phyloP scores from a whole-genome alignment of 192 early-diverging fungal species.

The Obelidium mucronatum region DNA sequence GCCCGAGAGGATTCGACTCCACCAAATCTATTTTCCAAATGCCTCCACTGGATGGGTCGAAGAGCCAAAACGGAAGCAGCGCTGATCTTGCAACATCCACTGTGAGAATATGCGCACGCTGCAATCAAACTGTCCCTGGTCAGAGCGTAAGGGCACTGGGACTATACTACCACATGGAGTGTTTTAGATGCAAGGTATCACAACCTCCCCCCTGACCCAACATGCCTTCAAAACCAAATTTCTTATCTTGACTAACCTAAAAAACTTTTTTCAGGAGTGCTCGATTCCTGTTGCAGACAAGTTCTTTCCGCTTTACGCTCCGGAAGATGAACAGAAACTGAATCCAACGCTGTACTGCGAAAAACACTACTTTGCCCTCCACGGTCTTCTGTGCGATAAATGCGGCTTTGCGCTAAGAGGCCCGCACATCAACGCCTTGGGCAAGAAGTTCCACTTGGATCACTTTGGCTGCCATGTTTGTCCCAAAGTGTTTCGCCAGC shows the following conservation, averaged over 20 bases:
- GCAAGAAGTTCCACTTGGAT: slow-evolving; percentile 92
- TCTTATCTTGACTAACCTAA: too few species aligned
- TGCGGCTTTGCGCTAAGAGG: slow-evolving; percentile 90
- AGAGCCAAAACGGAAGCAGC: too few species aligned
- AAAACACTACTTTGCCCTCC: slow-evolving; percentile 84
- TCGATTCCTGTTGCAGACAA: slow-evolving; percentile 84
- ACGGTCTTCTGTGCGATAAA: slow-evolving; percentile 83
- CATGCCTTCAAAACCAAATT: too few species aligned
- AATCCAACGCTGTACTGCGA: slow-evolving; percentile 73
- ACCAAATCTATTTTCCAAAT: too few species aligned
- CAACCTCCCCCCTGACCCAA: too few species aligned
- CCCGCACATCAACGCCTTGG: slow-evolving; percentile 91
- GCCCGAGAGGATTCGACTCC: too few species aligned
- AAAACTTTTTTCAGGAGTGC: too few species aligned
- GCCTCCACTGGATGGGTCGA: too few species aligned
- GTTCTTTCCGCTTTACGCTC: slow-evolving; percentile 78
- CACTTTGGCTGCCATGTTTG: slow-evolving; percentile 97
- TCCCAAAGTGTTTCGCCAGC: slow-evolving; percentile 88
- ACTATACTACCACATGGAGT: slow-evolving; percentile 89
- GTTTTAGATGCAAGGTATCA: slow-evolving; percentile 95
- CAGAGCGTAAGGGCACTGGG: slow-evolving; percentile 91
- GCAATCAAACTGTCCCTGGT: slow-evolving; percentile 75
- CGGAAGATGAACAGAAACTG: slow-evolving; percentile 58
- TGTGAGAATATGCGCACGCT: slow-evolving; percentile 66
- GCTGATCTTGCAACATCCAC: background rate